Evolutionary conservation across 2,329 filamentous ascomycete species (phyloP), one percentile per base, ranked within the genome.

Genomic region (Fusarium liriodendri): DNA sequence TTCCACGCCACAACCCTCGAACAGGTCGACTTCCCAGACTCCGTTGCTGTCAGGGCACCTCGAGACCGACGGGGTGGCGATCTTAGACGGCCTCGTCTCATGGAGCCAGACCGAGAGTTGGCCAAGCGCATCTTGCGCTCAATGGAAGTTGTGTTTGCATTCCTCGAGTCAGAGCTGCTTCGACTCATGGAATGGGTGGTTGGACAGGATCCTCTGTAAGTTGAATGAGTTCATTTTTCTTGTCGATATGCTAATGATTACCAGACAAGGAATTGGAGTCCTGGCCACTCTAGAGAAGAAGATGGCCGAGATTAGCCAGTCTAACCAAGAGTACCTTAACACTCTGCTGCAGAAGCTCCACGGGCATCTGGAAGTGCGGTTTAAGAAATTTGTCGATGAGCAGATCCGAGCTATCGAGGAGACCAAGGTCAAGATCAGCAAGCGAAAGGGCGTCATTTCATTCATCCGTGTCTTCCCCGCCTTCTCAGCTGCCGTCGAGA

Each of bases 391-490:
- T 77, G 91, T 98, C 10, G 96, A 98, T 75, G 95, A 98, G 73
- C 97, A 99, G 81, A 93, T 98, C 68, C 94, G 94, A 29, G 95
- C 95, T 6, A 98, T 98, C 73, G 97, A 98, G 83, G 97, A 98
- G 71, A 98, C 95, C 42, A 98, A 98, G 84, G 96, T 99, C 82
- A 98, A 98, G 86, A 95, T 98, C 84, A 98, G 98, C 87, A 98
- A 98, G 87, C 93, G 97, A 76, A 98, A 97, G 85, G 96, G 97
- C 13, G 94, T 99, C 66, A 98, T 98, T 78, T 92, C 92, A 18
- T 98, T 98, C 82, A 96, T 98, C 86, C 94, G 94, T 73, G 93
- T 96, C 45, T 98, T 98, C 86, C 97, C 96, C 0, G 87, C 92
- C 68, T 98, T 98, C 83, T 92, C 92, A n/a, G 84, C 90, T 1